Evolutionary conservation across 129 eudicot species (phyloP), one percentile per base, ranked within the genome.

Genomic region (Tagetes patula): DNA sequence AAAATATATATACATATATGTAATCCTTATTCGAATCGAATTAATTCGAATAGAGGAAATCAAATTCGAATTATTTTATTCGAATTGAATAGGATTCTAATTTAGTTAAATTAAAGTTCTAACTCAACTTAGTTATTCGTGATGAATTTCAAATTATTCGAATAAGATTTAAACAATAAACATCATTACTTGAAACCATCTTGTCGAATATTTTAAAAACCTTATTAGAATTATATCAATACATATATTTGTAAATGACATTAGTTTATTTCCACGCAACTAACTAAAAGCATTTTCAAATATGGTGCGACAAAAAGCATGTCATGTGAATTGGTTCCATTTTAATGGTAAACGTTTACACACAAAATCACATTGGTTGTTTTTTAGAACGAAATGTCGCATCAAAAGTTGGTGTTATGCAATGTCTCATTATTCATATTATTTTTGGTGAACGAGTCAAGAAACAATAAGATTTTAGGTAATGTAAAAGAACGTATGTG

Each of bases 221-320:
- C 27, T 20, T 20, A 20, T 20, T 20, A 20, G 27, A 20, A 20
- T 20, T 20, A 20, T 20, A 20, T 20, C 27, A 20, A 50, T 43
- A 43, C 47, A 43, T 43, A 43, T 43, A 39, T 39, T 41, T 65
- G 52, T 38, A 38, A 34, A 43, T 67, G 20, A 45, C 71, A 20
- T 20, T 20, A 20, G 27, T 30, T 67, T 46, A 67, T 67, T 47
- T 47, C 27, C 40, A 46, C 43, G 12, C 55, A 66, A 10, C 64
- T 52, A 56, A 72, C 27, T 20, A 13, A 73, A 34, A 61, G 38
- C n/a, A n/a, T 61, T 36, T 42, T 34, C 49, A 47, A 71, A 60
- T 60, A 33, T 72, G 68, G 76, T 41, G 48, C 54, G 49, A 73
- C 77, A 62, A 73, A 72, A 73, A 61, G 70, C 77, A 73, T 45